Percentiles rank a stretch among this genome's conserved stretches.
These are phyloP conservation scores for Geoglossum glabrum DNA, from an alignment of 495 filamentous ascomycete species.

Conservation along the genomic window DNA sequence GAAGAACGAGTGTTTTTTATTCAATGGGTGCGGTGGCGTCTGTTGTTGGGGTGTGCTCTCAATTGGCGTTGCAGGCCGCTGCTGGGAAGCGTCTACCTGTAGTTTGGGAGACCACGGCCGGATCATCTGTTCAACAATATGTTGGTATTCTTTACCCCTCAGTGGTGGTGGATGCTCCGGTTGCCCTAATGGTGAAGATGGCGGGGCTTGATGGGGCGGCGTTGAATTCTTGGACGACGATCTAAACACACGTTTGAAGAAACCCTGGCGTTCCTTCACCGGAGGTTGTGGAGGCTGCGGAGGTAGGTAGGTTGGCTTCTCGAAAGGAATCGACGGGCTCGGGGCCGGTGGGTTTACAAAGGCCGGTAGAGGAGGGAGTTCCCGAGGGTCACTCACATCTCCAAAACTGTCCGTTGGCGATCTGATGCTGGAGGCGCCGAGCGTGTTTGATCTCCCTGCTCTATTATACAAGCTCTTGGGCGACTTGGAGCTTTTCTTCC, in stretches of 20 bases:
- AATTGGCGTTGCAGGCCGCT: constrained; percentile 4
- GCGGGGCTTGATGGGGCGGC: not conserved
- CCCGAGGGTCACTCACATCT: constrained; percentile 11
- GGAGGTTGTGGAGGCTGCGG: constrained; percentile 11
- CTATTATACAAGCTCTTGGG: not conserved
- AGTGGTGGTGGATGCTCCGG: not conserved
- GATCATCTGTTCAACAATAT: not conserved
- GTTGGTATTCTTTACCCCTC: not conserved
- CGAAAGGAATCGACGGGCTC: constrained; percentile 31
- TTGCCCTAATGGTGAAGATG: not conserved
- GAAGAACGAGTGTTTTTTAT: constrained; percentile 88
- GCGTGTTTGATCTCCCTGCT: not conserved
- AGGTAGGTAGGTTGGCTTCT: constrained; percentile 26
- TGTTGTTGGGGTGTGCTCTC: constrained; percentile 24
- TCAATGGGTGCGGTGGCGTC: constrained; percentile 33
- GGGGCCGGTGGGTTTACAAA: constrained; percentile 24
- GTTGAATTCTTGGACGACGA: constrained; percentile 28
- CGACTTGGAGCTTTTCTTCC: not conserved
- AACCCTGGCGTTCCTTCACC: constrained; percentile 55
- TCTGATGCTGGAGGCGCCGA: not conserved
- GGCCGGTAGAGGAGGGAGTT: constrained; percentile 18
- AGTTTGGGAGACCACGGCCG: not conserved
- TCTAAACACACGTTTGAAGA: constrained; percentile 83
- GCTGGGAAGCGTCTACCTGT: not conserved
- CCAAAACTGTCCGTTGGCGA: constrained; percentile 1